Evolutionary conservation across 345 rosid species (phyloP).

Genomic region (Hirschfeldia incana): DNA sequence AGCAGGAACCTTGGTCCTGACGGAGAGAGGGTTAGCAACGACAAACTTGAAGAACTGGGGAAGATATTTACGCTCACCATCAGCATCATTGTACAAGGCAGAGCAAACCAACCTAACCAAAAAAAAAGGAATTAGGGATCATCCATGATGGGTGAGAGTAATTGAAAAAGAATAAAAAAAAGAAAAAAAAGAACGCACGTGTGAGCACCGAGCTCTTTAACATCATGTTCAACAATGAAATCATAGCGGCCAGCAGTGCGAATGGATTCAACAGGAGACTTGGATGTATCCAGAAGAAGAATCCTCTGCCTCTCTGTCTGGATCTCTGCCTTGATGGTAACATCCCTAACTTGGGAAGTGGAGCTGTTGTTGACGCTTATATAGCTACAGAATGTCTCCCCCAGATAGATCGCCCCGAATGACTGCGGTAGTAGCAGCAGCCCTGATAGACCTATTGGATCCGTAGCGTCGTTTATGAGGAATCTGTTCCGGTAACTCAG

Average conservation of each 20-base stretch:
- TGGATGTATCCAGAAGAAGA: constrained; percentile 80
- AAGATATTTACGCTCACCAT: constrained; percentile 88
- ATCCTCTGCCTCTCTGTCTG: constrained; percentile 95
- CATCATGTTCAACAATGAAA: constrained; percentile 95
- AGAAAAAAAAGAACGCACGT: constrained; percentile 46
- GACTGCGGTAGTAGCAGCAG: constrained; percentile 98
- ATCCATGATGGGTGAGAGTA: not conserved
- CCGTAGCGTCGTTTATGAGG: constrained; percentile 63
- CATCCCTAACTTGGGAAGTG: constrained; percentile 77
- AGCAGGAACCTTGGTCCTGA: constrained; percentile 73
- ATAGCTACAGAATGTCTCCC: constrained; percentile 94
- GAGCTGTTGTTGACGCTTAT: constrained; percentile 91
- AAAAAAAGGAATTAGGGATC: no score
- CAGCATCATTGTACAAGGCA: constrained; percentile 81
- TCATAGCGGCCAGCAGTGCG: constrained; percentile 90
- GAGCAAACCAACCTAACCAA: constrained; percentile 86
- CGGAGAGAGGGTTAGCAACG: constrained; percentile 91
- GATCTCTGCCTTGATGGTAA: constrained; percentile 90
- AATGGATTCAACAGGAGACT: constrained; percentile 81
- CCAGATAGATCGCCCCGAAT: constrained; percentile 97
- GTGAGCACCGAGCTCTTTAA: constrained; percentile 98
- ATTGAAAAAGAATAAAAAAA: not conserved
- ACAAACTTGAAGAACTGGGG: constrained; percentile 95
- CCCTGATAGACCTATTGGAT: constrained; percentile 88
- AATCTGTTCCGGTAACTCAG: constrained; percentile 58